Evolutionary conservation across 2,329 filamentous ascomycete genomes (phyloP), one percentile per base, ranked within the genome.

Genomic region (Clarireedia paspali): DNA sequence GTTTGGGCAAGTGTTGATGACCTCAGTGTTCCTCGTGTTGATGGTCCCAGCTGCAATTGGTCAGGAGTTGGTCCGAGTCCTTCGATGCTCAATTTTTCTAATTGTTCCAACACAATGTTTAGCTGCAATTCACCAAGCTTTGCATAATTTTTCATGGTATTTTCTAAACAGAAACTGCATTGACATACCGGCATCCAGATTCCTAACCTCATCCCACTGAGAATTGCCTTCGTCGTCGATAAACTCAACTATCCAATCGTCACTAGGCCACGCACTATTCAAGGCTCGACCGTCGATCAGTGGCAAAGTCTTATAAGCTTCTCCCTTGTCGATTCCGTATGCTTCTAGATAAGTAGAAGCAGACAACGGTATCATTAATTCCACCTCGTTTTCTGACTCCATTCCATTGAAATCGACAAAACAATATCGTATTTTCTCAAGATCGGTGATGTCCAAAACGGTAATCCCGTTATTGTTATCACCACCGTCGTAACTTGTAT

Each of bases 401-500:
- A 26, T 23, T 36, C 12, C 26, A 5, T 12, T 4, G 51, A 50
- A 30, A 26, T 49, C 36, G 27, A 51, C 62, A 49, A 65, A 66
- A 47, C 60, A 64, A 51, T 65, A 63, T 7, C 51, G 55, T 2
- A 60, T 38, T n/a, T 47, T 34, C 1, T 40, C 27, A 2, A 47
- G 53, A 23, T 62, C 51, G 5, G 64, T 62, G 34, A 66, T 63
- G 47, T 67, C 64, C 4, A 67, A 42, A 17, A 66, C 57, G 2
- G 64, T 66, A n/a, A 66, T 61, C 2, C 63, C 64, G 56, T 64
- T 60, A 34, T 62, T 59, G 39, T 62, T 60, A 48, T 59, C 34
- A 2, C 46, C 46, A n/a, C 27, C 38, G 20, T 62, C 14, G 15
- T 3, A 10, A 6, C 2, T 7, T 4, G 20, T 10, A 23, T 20